A percentile compares a stretch with the other conserved stretches of the same genome.
These are phyloP conservation scores for Geotrichum citri-aurantii DNA, from an alignment of 1,139 yeast species.

Conservation along the genomic window DNA sequence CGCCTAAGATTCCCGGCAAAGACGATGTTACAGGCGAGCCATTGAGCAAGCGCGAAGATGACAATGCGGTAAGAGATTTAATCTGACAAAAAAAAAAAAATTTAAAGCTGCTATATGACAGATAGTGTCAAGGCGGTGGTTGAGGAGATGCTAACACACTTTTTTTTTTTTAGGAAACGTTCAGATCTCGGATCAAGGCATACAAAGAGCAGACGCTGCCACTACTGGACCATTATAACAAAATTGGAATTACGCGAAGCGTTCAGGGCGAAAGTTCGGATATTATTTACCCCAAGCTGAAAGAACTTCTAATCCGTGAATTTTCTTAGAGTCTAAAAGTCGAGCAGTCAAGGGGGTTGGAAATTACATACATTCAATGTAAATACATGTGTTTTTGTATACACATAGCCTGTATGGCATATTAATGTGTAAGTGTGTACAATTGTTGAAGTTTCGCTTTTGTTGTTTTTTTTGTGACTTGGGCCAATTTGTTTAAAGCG, in stretches of 20 bases:
- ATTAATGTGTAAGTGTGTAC: no score
- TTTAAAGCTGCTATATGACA: no score
- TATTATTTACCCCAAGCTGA: slow-evolving; percentile 68
- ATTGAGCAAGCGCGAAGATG: slow-evolving; percentile 72
- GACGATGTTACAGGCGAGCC: slow-evolving; percentile 92
- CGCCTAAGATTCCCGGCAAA: slow-evolving; percentile 72
- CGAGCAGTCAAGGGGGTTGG: no score
- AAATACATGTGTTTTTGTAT: no score
- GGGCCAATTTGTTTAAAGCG: no score
- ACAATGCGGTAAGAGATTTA: slow-evolving; percentile 43
- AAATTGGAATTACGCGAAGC: slow-evolving; percentile 48
- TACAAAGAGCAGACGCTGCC: slow-evolving; percentile 60
- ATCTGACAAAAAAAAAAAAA: no score
- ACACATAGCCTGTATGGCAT: no score
- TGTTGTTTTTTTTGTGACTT: no score
- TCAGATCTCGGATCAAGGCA: slow-evolving; percentile 57
- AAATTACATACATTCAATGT: no score
- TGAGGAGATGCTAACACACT: background rate
- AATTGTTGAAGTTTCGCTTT: no score
- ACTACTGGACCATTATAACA: slow-evolving; percentile 54
- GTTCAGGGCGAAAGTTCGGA: slow-evolving; percentile 80
- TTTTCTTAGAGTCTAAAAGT: slow-evolving; percentile 4
- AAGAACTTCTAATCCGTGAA: slow-evolving; percentile 17
- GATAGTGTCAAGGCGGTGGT: background rate
- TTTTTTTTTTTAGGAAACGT: slow-evolving; percentile 42